These are phyloP conservation scores for Fusarium fracticaudum DNA, from an alignment of 2,329 filamentous ascomycete species.

Conservation along the genomic window DNA sequence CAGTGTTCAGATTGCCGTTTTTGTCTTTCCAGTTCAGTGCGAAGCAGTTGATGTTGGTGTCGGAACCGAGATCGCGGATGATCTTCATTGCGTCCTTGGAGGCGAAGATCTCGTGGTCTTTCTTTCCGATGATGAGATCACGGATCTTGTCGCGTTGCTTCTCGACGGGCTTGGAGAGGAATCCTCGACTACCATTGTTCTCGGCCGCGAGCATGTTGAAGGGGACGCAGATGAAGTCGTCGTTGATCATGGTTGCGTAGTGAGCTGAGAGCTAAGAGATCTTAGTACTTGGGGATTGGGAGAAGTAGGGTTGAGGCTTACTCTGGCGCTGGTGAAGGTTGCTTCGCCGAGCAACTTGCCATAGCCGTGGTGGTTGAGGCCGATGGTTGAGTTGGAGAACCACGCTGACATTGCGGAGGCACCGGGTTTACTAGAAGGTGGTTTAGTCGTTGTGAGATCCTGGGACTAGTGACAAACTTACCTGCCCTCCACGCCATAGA, in stretches of 20 bases:
- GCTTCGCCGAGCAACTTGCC: constrained; percentile 55
- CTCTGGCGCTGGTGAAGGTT: constrained; percentile 54
- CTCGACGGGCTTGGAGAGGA: constrained; percentile 34
- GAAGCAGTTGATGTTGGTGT: constrained; percentile 59
- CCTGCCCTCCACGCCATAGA: constrained; percentile 58
- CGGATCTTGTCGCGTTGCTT: constrained; percentile 53
- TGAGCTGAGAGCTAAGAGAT: constrained; percentile 49
- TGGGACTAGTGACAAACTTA: neutral
- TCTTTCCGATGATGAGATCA: constrained; percentile 49
- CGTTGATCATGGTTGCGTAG: constrained; percentile 52
- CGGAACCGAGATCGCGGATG: constrained; percentile 54
- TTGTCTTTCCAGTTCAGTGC: constrained; percentile 54
- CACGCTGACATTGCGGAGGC: constrained; percentile 56
- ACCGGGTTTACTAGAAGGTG: constrained; percentile 51
- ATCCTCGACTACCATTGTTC: constrained; percentile 20
- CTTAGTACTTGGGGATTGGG: neutral
- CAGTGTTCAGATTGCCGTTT: constrained; percentile 52
- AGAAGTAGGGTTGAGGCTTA: constrained; percentile 11
- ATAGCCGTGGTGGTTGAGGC: constrained; percentile 53
- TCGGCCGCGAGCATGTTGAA: constrained; percentile 55
- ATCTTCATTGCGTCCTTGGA: constrained; percentile 50
- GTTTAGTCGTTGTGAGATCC: accelerated
- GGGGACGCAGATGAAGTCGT: constrained; percentile 52
- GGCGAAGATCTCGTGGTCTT: constrained; percentile 49
- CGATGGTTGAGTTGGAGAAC: constrained; percentile 56